These are phyloP conservation scores for Paradendryphiella salina DNA, from an alignment of 2,329 filamentous ascomycete genomes.

Conservation along the genomic window DNA sequence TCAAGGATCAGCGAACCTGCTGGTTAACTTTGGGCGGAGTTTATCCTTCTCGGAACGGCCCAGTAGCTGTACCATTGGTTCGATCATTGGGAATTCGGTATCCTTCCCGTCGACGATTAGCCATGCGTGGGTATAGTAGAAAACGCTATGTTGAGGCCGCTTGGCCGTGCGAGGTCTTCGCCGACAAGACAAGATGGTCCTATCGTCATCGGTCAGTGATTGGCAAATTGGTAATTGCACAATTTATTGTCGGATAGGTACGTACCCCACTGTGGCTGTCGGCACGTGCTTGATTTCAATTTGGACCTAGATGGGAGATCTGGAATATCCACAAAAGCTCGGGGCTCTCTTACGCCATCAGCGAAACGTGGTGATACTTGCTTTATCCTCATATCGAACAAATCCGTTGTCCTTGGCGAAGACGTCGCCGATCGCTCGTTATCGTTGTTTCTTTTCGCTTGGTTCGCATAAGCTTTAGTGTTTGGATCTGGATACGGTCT, in stretches of 20 bases:
- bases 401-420: background rate
- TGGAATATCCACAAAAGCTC: background rate
- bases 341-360: background rate
- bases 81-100: too few relatives aligned
- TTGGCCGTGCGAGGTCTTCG: background rate
- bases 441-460: background rate
- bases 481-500: background rate
- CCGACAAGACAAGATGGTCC: background rate
- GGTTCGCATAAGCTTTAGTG: background rate
- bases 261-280: background rate
- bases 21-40: too few relatives aligned
- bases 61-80: too few relatives aligned
- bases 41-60: too few relatives aligned
- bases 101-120: background rate
- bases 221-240: background rate
- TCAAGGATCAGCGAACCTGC: too few relatives aligned
- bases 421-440: background rate
- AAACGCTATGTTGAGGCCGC: constrained; percentile 4
- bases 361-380: background rate
- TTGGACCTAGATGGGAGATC: background rate
- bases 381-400: background rate
- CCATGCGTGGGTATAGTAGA: background rate
- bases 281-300: background rate
- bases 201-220: constrained; percentile 1
- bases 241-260: background rate